Evolutionary conservation across 225 moss, liverwort and hornwort species (phyloP), one percentile per base, ranked within the genome.

Genomic region (Climacium dendroides): DNA sequence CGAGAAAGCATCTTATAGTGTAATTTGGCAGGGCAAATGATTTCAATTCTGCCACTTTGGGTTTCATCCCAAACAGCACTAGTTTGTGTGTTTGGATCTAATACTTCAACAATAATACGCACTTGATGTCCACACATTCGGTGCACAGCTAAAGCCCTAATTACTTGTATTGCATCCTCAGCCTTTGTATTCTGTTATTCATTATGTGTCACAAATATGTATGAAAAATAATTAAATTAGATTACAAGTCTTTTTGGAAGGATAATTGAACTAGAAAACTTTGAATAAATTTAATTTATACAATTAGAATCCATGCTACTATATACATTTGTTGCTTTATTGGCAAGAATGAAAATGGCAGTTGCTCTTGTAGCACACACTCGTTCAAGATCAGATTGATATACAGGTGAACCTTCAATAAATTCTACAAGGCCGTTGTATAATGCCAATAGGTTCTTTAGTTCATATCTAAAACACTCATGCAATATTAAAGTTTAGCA

Each of bases 41-140:
- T 94, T 89, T 99, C 97, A 11, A 97, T 96, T 57, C 87, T 87
- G 11, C 94, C 95, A n/a, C 89, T 89, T 73, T 95, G 93, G 39
- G 95, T 93, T 79, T 96, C 97, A 75, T 97, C 97, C 98, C 97
- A 99, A 19, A 99, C 95, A 6, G 98, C 95, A 79, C 97, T 99
- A 13, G 94, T 95, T 91, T 95, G 95, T 24, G 96, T 99, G 7
- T 90, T 93, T 45, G 97, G 97, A 87, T 97, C 96, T 26, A 97
- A 87, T 3, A 96, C 95, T 87, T 99, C 97, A 39, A 99, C 89
- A 37, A 99, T 95, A n/a, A 99, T 94, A 15, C 96, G 96, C 50
- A 93, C 92, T 26, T 92, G 89, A 47, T 79, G 87, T 11, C 82
- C 89, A 83, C 96, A 97, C 35, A 90, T 94, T 5, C 97, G 90